Conservation (phyloP, 148 eudicot species). For the Amaranthus hypochondriacus region DNA sequence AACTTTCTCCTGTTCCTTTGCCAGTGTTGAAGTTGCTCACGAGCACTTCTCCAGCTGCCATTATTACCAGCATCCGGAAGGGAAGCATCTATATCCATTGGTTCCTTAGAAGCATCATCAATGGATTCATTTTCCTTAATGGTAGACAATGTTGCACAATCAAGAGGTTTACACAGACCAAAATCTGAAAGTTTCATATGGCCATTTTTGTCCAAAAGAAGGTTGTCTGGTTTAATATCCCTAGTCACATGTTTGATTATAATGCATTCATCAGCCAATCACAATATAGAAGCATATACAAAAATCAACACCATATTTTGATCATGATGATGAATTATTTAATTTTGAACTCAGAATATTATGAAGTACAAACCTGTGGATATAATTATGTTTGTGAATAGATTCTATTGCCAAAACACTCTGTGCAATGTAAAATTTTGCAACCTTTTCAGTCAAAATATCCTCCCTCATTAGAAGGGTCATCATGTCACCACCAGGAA, state of each 20-base stretch:
- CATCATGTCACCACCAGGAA: constrained; percentile 98
- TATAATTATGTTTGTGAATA: constrained; percentile 89
- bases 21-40: constrained; percentile 97
- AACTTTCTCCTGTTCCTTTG: constrained; percentile 93
- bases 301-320: background rate
- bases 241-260: constrained; percentile 31
- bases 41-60: constrained; percentile 80
- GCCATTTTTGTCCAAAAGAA: constrained; percentile 86
- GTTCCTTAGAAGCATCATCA: constrained; percentile 62
- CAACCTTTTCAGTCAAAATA: constrained; percentile 75
- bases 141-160: constrained; percentile 89
- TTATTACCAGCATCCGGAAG: constrained; percentile 66
- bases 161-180: constrained; percentile 97
- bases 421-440: constrained; percentile 90
- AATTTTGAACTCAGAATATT: background rate
- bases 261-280: constrained; percentile 10
- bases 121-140: constrained; percentile 74
- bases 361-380: constrained; percentile 65
- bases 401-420: constrained; percentile 94
- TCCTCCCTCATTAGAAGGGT: constrained; percentile 93
- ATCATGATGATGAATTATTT: background rate
- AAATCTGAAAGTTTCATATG: constrained; percentile 99
- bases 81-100: constrained; percentile 85
- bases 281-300: constrained; percentile 2
- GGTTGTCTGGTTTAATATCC: constrained; percentile 97